Base-by-base conservation (phyloP, 345 rosid genomes). In the Kernera saxatilis region DNA sequence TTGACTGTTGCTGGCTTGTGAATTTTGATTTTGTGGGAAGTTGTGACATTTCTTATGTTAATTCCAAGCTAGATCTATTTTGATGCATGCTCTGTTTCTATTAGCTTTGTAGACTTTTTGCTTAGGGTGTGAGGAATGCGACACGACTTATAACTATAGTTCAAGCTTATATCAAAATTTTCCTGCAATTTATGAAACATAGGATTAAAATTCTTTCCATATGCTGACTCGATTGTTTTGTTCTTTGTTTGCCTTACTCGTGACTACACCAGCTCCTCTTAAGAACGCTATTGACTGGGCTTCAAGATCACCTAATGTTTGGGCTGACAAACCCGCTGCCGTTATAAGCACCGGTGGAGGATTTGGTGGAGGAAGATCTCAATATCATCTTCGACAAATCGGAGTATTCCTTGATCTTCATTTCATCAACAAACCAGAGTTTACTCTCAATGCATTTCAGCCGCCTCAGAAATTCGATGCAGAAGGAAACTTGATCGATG, bases 281-380 rank as follows among this genome's bases (percentile, higher is more conserved):
- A 93, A 93, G 87, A 93, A 93, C 62, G 96, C 97, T 0, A 55
- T 93, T 4, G 96, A 90, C 54, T 90, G 98, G 96, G 93, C 89
- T 5, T 93, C 98, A 33, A 69, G 91, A 67, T 5, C 89, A 0
- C 92, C 96, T 8, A 88, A 93, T 35, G 87, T 82, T 40, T 88
- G 91, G 87, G 96, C 84, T 11, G 91, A 82, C 48, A 93, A 91
- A 81, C 85, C 96, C 3, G 97, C 98, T n/a, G 96, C 96, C 0
- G 48, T 93, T 1, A 66, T 86, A 22, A 93, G 96, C 26, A 77
- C 87, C 0, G 88, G 83, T 5, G 97, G 93, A 74, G 26, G 85
- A 8, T 72, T 71, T n/a, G 90, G 91, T 1, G 89, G 94, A 10
- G 88, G 88, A 33, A 77, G 80, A 64, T 71, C 81, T 0, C 97